These are phyloP conservation scores for Populus euphratica DNA, from an alignment of 345 rosid genomes.

Conservation along the genomic window DNA sequence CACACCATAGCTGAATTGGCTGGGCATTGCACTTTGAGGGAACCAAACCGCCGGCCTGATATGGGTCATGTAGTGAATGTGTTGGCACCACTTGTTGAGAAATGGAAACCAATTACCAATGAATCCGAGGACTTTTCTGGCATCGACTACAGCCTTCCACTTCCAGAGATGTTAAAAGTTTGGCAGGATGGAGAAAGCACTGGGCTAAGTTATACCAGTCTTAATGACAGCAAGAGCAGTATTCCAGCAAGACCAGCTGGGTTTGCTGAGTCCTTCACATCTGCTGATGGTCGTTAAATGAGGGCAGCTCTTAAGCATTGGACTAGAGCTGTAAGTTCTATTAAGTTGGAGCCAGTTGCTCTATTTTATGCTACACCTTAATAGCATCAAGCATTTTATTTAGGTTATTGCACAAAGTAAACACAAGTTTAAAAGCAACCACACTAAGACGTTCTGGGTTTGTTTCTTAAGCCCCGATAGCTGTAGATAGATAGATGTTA, in stretches of 20 bases:
- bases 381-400: not conserved
- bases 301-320: not conserved
- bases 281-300: conserved; percentile 36
- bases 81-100: conserved; percentile 40
- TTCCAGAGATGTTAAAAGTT: conserved; percentile 43
- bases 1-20: conserved; percentile 40
- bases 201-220: conserved; percentile 14
- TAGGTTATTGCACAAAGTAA: not conserved
- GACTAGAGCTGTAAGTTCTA: not conserved
- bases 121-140: conserved; percentile 28
- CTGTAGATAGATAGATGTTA: conserved; percentile 1
- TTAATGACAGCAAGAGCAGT: conserved; percentile 36
- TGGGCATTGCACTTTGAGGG: conserved; percentile 49
- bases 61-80: conserved; percentile 48
- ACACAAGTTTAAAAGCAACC: not conserved
- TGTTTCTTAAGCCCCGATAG: not conserved
- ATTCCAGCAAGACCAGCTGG: conserved; percentile 42
- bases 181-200: conserved; percentile 43
- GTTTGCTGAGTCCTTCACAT: conserved; percentile 43
- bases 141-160: conserved; percentile 36
- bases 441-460: too few relatives aligned
- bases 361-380: not conserved
- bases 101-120: conserved; percentile 38
- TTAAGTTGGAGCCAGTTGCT: not conserved
- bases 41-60: conserved; percentile 49